A percentile compares a stretch with the other conserved stretches of the same genome.
Conservation (phyloP, 208 protist genomes). For the Herpetomonas tarakana region DNA sequence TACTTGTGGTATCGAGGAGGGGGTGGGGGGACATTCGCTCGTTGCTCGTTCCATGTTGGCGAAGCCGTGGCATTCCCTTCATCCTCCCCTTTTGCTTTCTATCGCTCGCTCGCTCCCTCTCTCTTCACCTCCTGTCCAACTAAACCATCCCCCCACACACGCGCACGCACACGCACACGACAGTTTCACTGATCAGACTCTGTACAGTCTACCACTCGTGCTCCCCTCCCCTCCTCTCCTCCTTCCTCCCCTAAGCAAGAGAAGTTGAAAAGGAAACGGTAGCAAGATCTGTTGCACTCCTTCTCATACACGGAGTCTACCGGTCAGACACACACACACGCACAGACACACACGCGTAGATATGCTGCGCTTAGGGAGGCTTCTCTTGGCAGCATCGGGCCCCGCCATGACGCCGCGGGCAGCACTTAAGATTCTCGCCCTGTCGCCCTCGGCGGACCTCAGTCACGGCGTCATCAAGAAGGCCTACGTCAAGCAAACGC, state of each 20-base stretch:
- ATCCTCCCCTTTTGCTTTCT: background rate
- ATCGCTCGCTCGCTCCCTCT: background rate
- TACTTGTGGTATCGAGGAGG: too few relatives aligned
- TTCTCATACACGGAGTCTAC: background rate
- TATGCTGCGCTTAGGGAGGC: too few relatives aligned
- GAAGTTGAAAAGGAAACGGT: too few relatives aligned
- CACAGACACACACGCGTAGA: too few relatives aligned
- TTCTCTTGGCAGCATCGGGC: too few relatives aligned
- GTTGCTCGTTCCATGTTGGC: too few relatives aligned
- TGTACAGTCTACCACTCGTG: too few relatives aligned
- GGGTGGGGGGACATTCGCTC: too few relatives aligned
- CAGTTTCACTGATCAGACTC: too few relatives aligned
- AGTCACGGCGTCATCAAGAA: conserved; percentile 67
- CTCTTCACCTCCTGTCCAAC: background rate
- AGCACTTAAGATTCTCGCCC: conserved; percentile 49
- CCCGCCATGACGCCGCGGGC: conserved; percentile 53
- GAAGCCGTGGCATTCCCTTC: too few relatives aligned
- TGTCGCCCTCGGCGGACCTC: conserved; percentile 30
- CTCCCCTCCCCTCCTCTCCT: background rate
- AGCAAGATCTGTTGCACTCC: too few relatives aligned
- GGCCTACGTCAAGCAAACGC: conserved; percentile 69
- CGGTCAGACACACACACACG: background rate
- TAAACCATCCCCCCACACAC: background rate
- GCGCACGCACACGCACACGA: background rate
- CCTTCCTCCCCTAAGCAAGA: too few relatives aligned